Conservation (phyloP, 1,284 basidiomycete genomes). For the Abortiporus biennis region DNA sequence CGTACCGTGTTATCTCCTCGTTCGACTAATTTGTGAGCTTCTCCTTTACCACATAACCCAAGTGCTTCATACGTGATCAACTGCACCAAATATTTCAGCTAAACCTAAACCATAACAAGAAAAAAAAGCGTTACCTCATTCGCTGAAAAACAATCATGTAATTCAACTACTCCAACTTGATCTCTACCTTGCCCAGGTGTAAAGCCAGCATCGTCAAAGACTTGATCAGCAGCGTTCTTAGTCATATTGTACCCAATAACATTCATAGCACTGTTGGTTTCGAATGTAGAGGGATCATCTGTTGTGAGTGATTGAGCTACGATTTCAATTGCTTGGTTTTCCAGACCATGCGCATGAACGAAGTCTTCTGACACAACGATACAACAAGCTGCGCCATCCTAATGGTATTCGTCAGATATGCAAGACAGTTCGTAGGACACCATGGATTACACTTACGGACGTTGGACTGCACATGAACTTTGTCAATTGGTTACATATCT, state of each 20-base stretch:
- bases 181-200: slow-evolving; percentile 57
- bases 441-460: slow-evolving; percentile 48
- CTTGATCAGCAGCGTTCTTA: slow-evolving; percentile 61
- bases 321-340: slow-evolving; percentile 86
- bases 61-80: slow-evolving; percentile 83
- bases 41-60: slow-evolving; percentile 63
- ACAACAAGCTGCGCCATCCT: slow-evolving; percentile 75
- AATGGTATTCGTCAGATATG: neutral
- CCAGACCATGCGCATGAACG: slow-evolving; percentile 65
- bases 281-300: slow-evolving; percentile 58
- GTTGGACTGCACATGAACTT: slow-evolving; percentile 89
- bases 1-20: slow-evolving; percentile 74
- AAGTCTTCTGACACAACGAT: slow-evolving; percentile 81
- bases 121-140: slow-evolving; percentile 48
- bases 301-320: slow-evolving; percentile 61
- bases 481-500: slow-evolving; percentile 72
- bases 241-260: slow-evolving; percentile 74
- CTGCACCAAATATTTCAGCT: too few species aligned
- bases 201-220: slow-evolving; percentile 71
- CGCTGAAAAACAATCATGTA: slow-evolving; percentile 82
- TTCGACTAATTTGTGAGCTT: slow-evolving; percentile 75
- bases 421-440: neutral
- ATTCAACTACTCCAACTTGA: slow-evolving; percentile 78
- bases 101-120: neutral
- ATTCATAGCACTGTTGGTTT: slow-evolving; percentile 66